Conservation (phyloP, 2,329 filamentous ascomycete species). For the Escovopsis sp. region DNA sequence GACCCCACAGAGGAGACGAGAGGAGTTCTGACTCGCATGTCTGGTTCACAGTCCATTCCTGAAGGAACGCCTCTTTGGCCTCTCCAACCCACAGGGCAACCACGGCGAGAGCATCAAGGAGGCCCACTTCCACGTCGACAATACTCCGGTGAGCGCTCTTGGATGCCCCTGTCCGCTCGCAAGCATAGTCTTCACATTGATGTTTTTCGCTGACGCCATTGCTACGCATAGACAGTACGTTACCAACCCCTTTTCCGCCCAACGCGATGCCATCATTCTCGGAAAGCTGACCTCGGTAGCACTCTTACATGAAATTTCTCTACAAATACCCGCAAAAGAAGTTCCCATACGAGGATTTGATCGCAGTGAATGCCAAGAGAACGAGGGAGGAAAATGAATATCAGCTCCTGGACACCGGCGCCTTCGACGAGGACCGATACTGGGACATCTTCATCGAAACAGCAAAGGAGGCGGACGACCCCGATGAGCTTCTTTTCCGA, state of each 20-base stretch:
- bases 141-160: conserved; percentile 49
- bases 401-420: conserved; percentile 76
- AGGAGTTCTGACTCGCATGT: conserved; percentile 23
- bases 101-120: conserved; percentile 97
- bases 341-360: conserved; percentile 82
- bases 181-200: neutral
- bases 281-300: conserved; percentile 34
- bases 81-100: conserved; percentile 93
- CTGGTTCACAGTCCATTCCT: conserved; percentile 63
- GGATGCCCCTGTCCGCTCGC: too few relatives aligned
- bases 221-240: conserved; percentile 27
- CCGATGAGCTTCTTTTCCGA: conserved; percentile 83
- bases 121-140: conserved; percentile 90
- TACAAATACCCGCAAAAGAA: conserved; percentile 92
- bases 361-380: conserved; percentile 68
- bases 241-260: neutral
- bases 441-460: conserved; percentile 97
- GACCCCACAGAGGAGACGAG: neutral
- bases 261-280: conserved; percentile 5
- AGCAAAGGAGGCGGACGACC: conserved; percentile 82
- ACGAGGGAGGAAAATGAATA: conserved; percentile 71
- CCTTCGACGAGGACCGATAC: conserved; percentile 79
- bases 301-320: conserved; percentile 97
- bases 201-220: neutral
- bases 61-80: conserved; percentile 86